Evolutionary conservation across 106 monocot species (phyloP).

Genomic region (Phalaenopsis aphrodite): DNA sequence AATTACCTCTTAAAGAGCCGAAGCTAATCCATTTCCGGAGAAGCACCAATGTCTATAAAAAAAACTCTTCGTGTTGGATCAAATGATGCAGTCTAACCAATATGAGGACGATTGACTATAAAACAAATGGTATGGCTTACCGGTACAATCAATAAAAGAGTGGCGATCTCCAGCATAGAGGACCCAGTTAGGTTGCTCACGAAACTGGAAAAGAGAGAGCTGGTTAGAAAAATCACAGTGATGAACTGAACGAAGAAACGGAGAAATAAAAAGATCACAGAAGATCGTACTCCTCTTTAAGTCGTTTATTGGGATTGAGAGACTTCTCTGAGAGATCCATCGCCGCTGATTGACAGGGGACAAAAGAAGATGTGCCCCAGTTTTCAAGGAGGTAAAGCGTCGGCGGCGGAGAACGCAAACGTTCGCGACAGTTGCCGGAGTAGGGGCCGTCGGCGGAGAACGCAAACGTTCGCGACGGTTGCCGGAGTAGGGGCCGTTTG

Average conservation of each 20-base stretch:
- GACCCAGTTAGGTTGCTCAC: constrained; percentile 92
- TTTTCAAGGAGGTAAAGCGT: too few species aligned
- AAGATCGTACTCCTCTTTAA: constrained; percentile 60
- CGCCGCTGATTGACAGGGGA: too few species aligned
- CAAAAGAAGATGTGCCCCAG: too few species aligned
- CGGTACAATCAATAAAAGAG: constrained; percentile 72
- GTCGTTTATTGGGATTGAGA: constrained; percentile 39
- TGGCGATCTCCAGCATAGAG: constrained; percentile 81
- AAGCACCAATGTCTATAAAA: constrained; percentile 49
- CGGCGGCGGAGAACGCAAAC: too few species aligned
- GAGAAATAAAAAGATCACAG: not conserved
- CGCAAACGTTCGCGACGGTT: too few species aligned
- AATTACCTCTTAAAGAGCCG: constrained; percentile 8
- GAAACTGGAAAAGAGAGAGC: constrained; percentile 37
- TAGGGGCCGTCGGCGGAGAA: too few species aligned
- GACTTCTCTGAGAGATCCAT: constrained; percentile 32
- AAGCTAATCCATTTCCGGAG: constrained; percentile 52
- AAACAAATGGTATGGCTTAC: constrained; percentile 18
- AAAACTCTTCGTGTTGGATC: not conserved
- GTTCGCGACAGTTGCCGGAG: too few species aligned
- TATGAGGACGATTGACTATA: not conserved
- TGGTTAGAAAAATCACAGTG: not conserved
- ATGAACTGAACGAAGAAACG: not conserved
- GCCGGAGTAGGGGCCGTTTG: too few species aligned
- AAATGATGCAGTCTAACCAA: not conserved